A percentile compares a stretch with the other conserved stretches of the same genome.
Evolutionary conservation across 1,139 yeast genomes (phyloP).

Genomic region (Nakaseomyces glabratus): DNA sequence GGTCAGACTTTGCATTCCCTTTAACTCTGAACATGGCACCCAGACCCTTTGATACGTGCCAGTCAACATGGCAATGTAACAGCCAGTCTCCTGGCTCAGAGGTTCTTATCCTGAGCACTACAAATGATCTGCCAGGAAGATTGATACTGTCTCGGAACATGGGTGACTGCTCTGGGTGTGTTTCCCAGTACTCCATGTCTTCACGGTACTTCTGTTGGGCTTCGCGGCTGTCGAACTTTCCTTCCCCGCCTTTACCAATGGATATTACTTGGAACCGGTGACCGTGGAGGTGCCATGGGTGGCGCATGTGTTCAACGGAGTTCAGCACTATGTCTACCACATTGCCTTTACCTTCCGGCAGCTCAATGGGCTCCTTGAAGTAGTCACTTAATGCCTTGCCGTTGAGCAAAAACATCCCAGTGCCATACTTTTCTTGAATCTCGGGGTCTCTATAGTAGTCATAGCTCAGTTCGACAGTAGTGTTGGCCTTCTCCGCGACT

Average conservation of each 20-base stretch:
- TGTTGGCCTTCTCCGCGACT: conserved; percentile 9
- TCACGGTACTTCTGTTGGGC: conserved; percentile 18
- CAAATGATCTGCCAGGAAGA: conserved; percentile 52
- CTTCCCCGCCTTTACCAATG: conserved; percentile 40
- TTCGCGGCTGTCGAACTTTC: conserved; percentile 33
- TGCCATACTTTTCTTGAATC: conserved; percentile 12
- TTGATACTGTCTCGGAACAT: conserved; percentile 56
- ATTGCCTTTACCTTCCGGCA: conserved; percentile 38
- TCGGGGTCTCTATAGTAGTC: conserved; percentile 12
- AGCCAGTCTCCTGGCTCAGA: conserved; percentile 75
- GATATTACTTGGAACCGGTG: conserved; percentile 68
- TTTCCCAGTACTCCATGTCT: conserved; percentile 20
- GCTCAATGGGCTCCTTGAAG: conserved; percentile 32
- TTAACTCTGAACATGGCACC: conserved; percentile 40
- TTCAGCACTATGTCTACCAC: conserved; percentile 64
- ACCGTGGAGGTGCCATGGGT: conserved; percentile 93
- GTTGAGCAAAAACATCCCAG: conserved; percentile 23
- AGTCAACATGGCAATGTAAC: conserved; percentile 74
- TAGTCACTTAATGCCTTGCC: conserved; percentile 21
- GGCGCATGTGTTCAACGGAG: conserved; percentile 73
- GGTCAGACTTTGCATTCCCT: not conserved
- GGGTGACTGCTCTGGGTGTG: conserved; percentile 33
- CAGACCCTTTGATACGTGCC: conserved; percentile 68
- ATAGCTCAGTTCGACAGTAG: conserved; percentile 18
- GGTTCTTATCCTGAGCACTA: conserved; percentile 49